Evolutionary conservation across 176 grass and related monocot genomes (phyloP).

Genomic region (Cenchrus americanus): DNA sequence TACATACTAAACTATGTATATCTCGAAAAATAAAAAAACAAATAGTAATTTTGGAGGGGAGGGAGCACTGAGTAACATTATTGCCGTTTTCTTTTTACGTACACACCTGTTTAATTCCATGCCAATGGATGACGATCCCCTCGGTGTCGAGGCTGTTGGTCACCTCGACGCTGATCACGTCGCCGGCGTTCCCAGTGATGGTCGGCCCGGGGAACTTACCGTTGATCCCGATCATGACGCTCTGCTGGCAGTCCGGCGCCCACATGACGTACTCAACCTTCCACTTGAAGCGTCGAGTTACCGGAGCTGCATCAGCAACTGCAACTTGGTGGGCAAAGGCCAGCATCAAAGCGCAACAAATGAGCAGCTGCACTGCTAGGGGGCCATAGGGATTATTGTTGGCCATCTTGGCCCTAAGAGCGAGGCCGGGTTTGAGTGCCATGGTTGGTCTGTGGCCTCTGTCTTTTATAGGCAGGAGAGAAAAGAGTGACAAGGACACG

Average conservation of each 20-base stretch:
- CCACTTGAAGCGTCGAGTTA: constrained; percentile 64
- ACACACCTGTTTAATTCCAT: constrained; percentile 84
- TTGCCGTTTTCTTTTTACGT: too few species aligned
- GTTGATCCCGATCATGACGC: constrained; percentile 74
- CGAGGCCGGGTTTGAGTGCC: neutral
- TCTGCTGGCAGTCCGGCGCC: constrained; percentile 81
- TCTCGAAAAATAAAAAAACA: too few species aligned
- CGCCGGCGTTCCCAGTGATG: constrained; percentile 59
- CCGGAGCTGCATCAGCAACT: constrained; percentile 41
- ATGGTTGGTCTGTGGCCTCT: neutral
- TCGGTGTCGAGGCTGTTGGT: constrained; percentile 77
- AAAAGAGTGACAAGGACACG: neutral
- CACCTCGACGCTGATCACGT: constrained; percentile 66
- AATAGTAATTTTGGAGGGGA: too few species aligned
- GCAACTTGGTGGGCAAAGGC: neutral
- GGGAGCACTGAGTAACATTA: too few species aligned
- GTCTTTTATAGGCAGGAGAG: neutral
- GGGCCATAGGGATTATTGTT: neutral
- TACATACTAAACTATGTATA: too few species aligned
- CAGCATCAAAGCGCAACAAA: neutral
- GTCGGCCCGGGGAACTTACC: constrained; percentile 81
- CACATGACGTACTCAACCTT: constrained; percentile 70
- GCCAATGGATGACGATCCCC: constrained; percentile 92
- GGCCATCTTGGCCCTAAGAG: neutral
- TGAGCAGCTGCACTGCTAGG: neutral